phyloP scores from a whole-genome alignment of 2,329 filamentous ascomycete genomes.

The Colletotrichum aenigma region DNA sequence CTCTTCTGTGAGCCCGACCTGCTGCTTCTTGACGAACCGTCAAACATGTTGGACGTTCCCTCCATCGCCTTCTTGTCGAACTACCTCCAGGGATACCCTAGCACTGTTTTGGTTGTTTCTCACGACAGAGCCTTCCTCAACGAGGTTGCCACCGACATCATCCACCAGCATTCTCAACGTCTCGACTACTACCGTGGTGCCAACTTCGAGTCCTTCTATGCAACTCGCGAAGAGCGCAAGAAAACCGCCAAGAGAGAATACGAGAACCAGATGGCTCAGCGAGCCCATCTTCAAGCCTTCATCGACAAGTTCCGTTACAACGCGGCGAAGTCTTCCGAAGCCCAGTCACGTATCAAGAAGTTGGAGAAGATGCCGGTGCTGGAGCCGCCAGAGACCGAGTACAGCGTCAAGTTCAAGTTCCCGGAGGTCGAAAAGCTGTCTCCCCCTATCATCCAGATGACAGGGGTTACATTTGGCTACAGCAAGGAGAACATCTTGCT shows the following conservation, averaged over 20 bases:
- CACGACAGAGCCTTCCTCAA: constrained; percentile 99
- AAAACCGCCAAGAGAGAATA: constrained; percentile 98
- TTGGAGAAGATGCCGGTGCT: constrained; percentile 95
- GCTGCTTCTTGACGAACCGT: constrained; percentile 96
- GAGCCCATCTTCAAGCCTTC: constrained; percentile 93
- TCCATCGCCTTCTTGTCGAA: constrained; percentile 97
- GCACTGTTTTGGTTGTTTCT: constrained; percentile 93
- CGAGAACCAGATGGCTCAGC: constrained; percentile 95
- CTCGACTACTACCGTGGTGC: constrained; percentile 98
- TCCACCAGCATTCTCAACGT: constrained; percentile 96
- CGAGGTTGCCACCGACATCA: constrained; percentile 98
- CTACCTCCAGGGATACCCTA: constrained; percentile 93
- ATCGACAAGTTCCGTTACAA: constrained; percentile 99
- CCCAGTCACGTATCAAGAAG: constrained; percentile 98
- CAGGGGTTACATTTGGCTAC: constrained; percentile 90
- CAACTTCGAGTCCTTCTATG: constrained; percentile 97
- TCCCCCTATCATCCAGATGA: constrained; percentile 98
- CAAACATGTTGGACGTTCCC: constrained; percentile 99
- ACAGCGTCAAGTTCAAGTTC: constrained; percentile 96
- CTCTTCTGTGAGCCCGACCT: constrained; percentile 98
- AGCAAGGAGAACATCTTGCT: constrained; percentile 78
- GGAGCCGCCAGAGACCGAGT: constrained; percentile 88
- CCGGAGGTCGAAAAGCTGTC: constrained; percentile 97
- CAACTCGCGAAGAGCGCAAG: constrained; percentile 93
- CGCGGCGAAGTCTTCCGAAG: constrained; percentile 96